Percentiles rank a stretch among this genome's conserved stretches.
phyloP scores from a whole-genome alignment of 768 basidiomycete species.

The Agrocybe praecox region DNA sequence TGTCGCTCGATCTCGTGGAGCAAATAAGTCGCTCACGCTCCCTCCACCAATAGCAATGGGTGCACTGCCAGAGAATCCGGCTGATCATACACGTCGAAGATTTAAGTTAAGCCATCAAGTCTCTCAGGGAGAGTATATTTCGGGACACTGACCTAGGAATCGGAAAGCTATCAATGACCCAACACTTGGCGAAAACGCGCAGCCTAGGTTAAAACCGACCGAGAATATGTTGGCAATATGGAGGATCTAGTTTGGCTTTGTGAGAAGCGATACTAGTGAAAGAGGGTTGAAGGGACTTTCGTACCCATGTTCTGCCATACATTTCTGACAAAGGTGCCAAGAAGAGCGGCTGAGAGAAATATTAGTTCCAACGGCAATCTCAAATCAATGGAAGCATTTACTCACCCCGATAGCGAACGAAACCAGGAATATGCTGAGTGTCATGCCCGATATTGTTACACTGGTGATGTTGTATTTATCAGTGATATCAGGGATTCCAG shows the following conservation, averaged over 20 bases:
- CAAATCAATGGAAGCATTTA: neutral
- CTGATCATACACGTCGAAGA: conserved; percentile 33
- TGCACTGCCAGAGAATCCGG: conserved; percentile 65
- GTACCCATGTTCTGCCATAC: conserved; percentile 3
- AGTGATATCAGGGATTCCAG: conserved; percentile 1
- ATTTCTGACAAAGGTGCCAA: conserved; percentile 4
- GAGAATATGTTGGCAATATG: conserved; percentile 4
- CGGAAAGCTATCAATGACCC: neutral
- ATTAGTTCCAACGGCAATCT: neutral
- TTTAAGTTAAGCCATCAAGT: neutral
- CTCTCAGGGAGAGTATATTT: neutral
- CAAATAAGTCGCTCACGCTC: conserved; percentile 65
- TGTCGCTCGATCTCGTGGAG: conserved; percentile 51
- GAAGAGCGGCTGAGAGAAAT: neutral
- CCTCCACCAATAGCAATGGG: conserved; percentile 72
- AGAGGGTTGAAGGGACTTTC: neutral
- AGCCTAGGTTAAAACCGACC: conserved; percentile 1
- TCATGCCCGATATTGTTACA: neutral
- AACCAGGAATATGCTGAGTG: conserved; percentile 1
- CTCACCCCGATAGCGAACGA: conserved; percentile 4
- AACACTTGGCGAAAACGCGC: conserved; percentile 2
- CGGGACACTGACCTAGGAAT: neutral
- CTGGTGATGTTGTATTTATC: neutral
- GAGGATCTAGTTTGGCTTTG: neutral
- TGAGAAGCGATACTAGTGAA: neutral